phyloP scores from a whole-genome alignment of 371 early-diverging fungal genomes.

The Thermomucor indicae-seudaticae region DNA sequence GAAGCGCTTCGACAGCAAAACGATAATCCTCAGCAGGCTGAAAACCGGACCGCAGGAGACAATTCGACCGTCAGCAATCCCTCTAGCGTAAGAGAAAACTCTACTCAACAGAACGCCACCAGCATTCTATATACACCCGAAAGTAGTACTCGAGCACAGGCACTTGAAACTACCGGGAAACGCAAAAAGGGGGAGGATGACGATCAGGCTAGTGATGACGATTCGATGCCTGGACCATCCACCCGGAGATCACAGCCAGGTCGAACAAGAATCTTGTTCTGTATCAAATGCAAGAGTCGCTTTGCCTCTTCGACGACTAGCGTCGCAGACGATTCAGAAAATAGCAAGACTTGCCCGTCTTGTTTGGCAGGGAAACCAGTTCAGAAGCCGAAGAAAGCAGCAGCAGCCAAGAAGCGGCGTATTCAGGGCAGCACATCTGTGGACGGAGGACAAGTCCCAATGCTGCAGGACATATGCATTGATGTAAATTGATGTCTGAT shows the following conservation, averaged over 20 bases:
- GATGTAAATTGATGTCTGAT: too few species aligned
- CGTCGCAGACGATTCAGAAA: slow-evolving; percentile 16
- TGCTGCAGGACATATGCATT: slow-evolving; percentile 66
- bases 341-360: slow-evolving; percentile 51
- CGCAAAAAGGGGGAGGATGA: slow-evolving; percentile 21
- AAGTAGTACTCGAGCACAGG: slow-evolving; percentile 4
- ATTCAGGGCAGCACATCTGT: slow-evolving; percentile 17
- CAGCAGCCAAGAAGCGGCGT: slow-evolving; percentile 4
- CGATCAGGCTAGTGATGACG: slow-evolving; percentile 32
- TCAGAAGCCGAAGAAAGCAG: slow-evolving; percentile 20
- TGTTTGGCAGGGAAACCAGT: slow-evolving; percentile 37
- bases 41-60: not conserved
- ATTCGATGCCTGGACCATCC: slow-evolving; percentile 21
- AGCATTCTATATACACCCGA: slow-evolving; percentile 13
- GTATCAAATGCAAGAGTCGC: slow-evolving; percentile 55
- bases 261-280: slow-evolving; percentile 53
- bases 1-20: slow-evolving; percentile 1
- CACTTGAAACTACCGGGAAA: slow-evolving; percentile 20
- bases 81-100: not conserved
- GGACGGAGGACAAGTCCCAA: slow-evolving; percentile 26
- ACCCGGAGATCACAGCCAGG: slow-evolving; percentile 22
- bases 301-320: slow-evolving; percentile 34
- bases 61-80: not conserved
- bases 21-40: not conserved
- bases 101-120: slow-evolving; percentile 5